These are phyloP conservation scores for Geranium brycei DNA, from an alignment of 345 rosid genomes.

Conservation along the genomic window DNA sequence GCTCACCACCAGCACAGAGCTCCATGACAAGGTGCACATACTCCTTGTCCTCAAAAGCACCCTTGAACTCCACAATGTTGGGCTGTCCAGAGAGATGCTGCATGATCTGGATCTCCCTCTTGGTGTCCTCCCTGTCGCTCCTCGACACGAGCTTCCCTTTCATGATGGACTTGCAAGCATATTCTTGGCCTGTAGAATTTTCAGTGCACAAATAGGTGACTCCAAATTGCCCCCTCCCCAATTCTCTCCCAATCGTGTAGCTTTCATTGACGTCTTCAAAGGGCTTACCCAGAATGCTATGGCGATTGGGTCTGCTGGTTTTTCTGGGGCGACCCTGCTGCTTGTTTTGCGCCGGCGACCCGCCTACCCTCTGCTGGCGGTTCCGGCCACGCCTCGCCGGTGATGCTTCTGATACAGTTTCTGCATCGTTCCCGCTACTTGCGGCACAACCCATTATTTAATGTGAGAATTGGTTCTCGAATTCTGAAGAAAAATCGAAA, in stretches of 20 bases:
- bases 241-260: conserved; percentile 48
- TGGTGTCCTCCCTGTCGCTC: conserved; percentile 58
- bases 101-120: conserved; percentile 69
- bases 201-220: conserved; percentile 63
- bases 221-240: conserved; percentile 84
- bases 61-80: conserved; percentile 64
- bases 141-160: conserved; percentile 51
- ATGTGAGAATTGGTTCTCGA: too few species aligned
- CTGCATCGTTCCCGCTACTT: neutral
- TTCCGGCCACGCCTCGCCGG: neutral
- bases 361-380: neutral
- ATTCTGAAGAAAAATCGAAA: too few species aligned
- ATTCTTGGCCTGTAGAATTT: conserved; percentile 46
- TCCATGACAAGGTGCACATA: conserved; percentile 83
- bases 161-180: conserved; percentile 78
- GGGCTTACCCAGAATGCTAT: conserved; percentile 48
- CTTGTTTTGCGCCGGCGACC: neutral
- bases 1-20: conserved; percentile 85
- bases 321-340: conserved; percentile 14
- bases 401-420: neutral
- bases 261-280: conserved; percentile 47
- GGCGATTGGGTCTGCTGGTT: conserved; percentile 15
- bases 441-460: neutral
- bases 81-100: conserved; percentile 78
- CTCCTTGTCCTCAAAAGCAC: conserved; percentile 64